These are phyloP conservation scores for Poterioochromonas sp. DNA, from an alignment of 352 stramenopile genomes.

Conservation along the genomic window DNA sequence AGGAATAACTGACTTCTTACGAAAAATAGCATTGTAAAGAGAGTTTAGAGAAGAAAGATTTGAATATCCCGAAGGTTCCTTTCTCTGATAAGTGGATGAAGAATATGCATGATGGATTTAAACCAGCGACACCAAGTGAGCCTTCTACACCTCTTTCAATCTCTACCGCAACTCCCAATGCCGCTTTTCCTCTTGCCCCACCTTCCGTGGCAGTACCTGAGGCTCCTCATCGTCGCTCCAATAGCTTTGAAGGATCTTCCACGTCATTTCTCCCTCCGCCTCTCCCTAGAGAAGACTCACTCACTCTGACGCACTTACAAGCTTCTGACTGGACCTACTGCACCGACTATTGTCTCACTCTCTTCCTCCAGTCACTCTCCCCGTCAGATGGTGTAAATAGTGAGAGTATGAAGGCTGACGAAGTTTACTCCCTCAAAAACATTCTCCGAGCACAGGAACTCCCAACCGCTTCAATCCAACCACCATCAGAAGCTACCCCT, in stretches of 20 bases:
- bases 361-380: not conserved
- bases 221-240: no score
- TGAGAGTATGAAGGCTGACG: not conserved
- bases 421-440: not conserved
- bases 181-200: no score
- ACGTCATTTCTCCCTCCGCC: no score
- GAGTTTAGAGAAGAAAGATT: not conserved
- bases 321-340: conserved; percentile 17
- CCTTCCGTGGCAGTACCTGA: not conserved
- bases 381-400: not conserved
- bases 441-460: not conserved
- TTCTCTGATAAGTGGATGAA: not conserved
- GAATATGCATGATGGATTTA: not conserved
- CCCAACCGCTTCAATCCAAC: not conserved
- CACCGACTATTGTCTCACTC: conserved; percentile 14
- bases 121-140: no score
- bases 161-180: no score
- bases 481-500: not conserved
- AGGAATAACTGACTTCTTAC: not conserved
- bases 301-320: not conserved
- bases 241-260: no score
- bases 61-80: not conserved
- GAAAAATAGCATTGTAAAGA: not conserved
- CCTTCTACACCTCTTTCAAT: no score
- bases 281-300: no score